Conservation (phyloP, 2,329 filamentous ascomycete genomes). For the Fusarium sp. region DNA sequence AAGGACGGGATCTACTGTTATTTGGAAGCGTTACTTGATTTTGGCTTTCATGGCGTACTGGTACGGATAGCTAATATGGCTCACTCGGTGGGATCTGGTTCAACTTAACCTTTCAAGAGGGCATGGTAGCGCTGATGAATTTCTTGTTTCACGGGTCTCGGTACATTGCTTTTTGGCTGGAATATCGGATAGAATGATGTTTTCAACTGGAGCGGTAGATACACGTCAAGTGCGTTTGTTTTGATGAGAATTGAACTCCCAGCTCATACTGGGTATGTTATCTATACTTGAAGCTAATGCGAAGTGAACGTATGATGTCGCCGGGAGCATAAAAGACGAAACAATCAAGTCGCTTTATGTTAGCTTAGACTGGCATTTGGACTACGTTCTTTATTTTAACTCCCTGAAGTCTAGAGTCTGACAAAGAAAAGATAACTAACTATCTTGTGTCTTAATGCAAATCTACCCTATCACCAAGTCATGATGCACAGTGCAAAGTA, state of each 20-base stretch:
- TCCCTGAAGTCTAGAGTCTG: not conserved
- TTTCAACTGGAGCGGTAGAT: conserved; percentile 3
- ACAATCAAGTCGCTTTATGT: not conserved
- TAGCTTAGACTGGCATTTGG: not conserved
- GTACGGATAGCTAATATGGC: conserved; percentile 27
- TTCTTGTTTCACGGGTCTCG: conserved; percentile 4
- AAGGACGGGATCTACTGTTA: conserved; percentile 19
- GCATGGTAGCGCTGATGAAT: conserved; percentile 15
- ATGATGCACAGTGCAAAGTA: conserved; percentile 33
- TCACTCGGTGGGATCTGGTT: conserved; percentile 13
- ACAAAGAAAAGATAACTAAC: not conserved
- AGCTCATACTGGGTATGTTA: not conserved
- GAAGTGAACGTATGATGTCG: not conserved
- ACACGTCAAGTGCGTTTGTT: not conserved
- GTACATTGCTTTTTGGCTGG: conserved; percentile 18
- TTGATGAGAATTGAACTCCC: not conserved
- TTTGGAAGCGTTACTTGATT: conserved; percentile 30
- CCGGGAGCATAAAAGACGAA: not conserved
- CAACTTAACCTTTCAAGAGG: conserved; percentile 10
- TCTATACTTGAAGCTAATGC: not conserved
- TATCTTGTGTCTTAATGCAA: not conserved
- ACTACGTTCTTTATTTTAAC: not conserved
- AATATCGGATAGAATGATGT: conserved; percentile 28
- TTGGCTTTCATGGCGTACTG: conserved; percentile 38
- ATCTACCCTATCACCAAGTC: conserved; percentile 14